A percentile compares a stretch with the other conserved stretches of the same genome.
phyloP scores from a whole-genome alignment of 805 yeast species.

The Barnettozyma salicaria region DNA sequence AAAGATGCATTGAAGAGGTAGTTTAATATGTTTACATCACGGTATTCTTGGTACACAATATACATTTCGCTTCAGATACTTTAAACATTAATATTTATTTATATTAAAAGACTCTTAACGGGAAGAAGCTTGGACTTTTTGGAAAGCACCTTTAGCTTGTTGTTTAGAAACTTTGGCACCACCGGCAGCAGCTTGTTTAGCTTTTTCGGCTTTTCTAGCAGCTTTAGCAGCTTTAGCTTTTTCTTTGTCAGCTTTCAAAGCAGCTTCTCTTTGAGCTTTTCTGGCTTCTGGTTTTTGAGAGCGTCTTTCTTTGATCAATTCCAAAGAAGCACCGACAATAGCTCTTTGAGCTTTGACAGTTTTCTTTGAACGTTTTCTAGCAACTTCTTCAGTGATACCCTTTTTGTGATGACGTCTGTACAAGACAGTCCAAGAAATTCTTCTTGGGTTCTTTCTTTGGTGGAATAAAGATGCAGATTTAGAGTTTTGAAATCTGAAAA shows the following conservation, averaged over 20 bases:
- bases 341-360: slow-evolving; percentile 98
- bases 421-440: slow-evolving; percentile 98
- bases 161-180: slow-evolving; percentile 84
- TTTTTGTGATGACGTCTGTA: slow-evolving; percentile 99
- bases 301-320: slow-evolving; percentile 97
- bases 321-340: slow-evolving; percentile 98
- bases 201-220: slow-evolving; percentile 92
- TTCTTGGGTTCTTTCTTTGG: slow-evolving; percentile 99
- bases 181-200: slow-evolving; percentile 71
- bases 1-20: too few relatives aligned
- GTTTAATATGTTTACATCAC: background rate
- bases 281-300: slow-evolving; percentile 92
- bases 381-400: slow-evolving; percentile 97
- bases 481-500: slow-evolving; percentile 98
- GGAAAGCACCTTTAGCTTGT: slow-evolving; percentile 97
- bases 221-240: slow-evolving; percentile 89
- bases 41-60: slow-evolving; percentile 9
- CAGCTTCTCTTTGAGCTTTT: slow-evolving; percentile 94
- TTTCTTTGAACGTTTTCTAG: slow-evolving; percentile 97
- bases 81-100: slow-evolving; percentile 10
- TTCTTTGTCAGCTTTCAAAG: slow-evolving; percentile 77
- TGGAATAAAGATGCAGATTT: slow-evolving; percentile 97
- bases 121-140: slow-evolving; percentile 93
- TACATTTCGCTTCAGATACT: slow-evolving; percentile 12
- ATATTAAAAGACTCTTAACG: slow-evolving; percentile 53